Evolutionary conservation across 352 stramenopile genomes (phyloP), one percentile per base, ranked within the genome.

Genomic region (Pythium rishiriense): DNA sequence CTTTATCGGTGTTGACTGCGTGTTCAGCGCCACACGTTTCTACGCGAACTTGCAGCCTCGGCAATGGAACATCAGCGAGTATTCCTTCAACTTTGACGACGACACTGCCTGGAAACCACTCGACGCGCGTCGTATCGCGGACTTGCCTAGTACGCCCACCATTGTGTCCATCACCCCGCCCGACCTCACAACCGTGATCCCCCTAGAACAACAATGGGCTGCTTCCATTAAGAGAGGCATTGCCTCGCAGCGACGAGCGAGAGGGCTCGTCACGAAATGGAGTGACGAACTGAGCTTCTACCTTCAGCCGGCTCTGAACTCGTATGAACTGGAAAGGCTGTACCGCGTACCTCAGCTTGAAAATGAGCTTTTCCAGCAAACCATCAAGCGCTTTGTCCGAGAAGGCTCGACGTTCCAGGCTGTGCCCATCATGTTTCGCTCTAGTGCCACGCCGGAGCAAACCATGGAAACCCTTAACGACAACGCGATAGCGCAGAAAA

Each of bases 341-440:
- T 84, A 93, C 62, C 73, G 71, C 37, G 56, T 89, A 10, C 56
- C 76, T 4, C 78, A 88, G 54, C 64, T 91, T 0, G 87, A 92
- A 48, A 95, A 93, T 55, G 75, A 69, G 2, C 80, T 96, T 42
- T 97, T 97, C 62, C 81, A 91, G 58, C 82, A 90, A 26, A 89
- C 75, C 51, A 84, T 96, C 54, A 90, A 85, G 43, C 76, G 72
- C 9, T 88, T 85, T 46, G 85, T 97, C 6, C 83, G 78, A 9
- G 74, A 89, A 58, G 87, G 85, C 5, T 79, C 88, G 60, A 95
- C 85, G 7, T 97, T 97, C 64, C 85, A 96, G 67, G 90, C 85
- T n/a, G 88, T 93, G 22, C 90, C 90, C 1, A 75, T 75, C 17
- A 71, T 88, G 55, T 85, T 96, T 64, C 73, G 72, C 0, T 35